Percentiles rank a stretch among this genome's conserved stretches.
Evolutionary conservation across 2,329 filamentous ascomycete genomes (phyloP).

Genomic region (Paraconiothyrium sp.): DNA sequence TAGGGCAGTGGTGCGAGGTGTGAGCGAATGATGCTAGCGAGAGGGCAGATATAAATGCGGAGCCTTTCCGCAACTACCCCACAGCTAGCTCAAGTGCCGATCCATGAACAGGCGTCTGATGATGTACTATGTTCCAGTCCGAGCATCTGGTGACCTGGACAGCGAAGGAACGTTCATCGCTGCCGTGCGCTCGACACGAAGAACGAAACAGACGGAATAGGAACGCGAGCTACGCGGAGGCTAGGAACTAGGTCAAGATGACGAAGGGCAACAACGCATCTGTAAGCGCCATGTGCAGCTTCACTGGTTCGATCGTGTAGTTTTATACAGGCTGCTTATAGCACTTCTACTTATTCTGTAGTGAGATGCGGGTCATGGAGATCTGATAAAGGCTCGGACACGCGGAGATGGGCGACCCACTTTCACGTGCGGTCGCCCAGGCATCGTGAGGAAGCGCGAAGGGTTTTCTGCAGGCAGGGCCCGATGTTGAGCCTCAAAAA

Average conservation of each 20-base stretch:
- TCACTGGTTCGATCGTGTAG: neutral
- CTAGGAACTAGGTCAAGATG: constrained; percentile 8
- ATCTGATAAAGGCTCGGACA: constrained; percentile 2
- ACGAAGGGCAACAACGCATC: constrained; percentile 2
- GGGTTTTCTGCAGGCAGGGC: constrained; percentile 6
- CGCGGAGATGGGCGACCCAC: constrained; percentile 4
- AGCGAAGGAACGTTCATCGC: neutral
- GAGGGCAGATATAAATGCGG: constrained; percentile 17
- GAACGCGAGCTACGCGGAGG: neutral
- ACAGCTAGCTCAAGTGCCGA: constrained; percentile 26
- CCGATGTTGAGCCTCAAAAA: neutral
- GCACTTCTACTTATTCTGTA: neutral
- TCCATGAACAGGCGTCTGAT: constrained; percentile 9
- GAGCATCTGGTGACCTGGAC: neutral
- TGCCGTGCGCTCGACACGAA: neutral
- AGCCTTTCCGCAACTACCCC: constrained; percentile 30
- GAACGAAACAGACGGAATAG: neutral
- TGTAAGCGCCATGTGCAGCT: neutral
- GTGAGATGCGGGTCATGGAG: neutral
- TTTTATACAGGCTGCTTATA: neutral
- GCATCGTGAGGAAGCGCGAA: constrained; percentile 3
- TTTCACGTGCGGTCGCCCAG: constrained; percentile 17
- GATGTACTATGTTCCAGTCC: neutral
- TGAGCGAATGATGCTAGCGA: neutral
- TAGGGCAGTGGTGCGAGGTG: constrained; percentile 3